phyloP scores from a whole-genome alignment of 352 stramenopile species.

The Phytopythium delawarense region DNA sequence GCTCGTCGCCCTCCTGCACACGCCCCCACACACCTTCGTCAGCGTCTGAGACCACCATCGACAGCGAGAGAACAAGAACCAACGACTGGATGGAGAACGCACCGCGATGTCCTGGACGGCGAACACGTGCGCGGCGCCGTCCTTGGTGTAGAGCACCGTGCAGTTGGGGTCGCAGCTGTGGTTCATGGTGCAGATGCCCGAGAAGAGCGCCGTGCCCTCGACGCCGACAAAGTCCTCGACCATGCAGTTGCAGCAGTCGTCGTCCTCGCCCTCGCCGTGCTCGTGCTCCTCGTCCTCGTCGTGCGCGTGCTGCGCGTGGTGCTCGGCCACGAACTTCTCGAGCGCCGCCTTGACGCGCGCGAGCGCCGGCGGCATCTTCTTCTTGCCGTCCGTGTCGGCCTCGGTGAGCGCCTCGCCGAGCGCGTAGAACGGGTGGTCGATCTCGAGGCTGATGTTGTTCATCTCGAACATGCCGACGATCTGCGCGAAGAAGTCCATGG shows the following conservation, averaged over 20 bases:
- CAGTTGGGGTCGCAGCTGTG: conserved; percentile 94
- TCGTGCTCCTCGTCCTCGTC: conserved; percentile 23
- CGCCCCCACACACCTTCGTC: conserved; percentile 3
- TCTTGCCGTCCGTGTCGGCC: conserved; percentile 51
- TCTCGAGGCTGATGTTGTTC: conserved; percentile 95
- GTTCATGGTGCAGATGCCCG: conserved; percentile 95
- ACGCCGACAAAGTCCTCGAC: conserved; percentile 91
- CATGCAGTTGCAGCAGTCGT: conserved; percentile 29
- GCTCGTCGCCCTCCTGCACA: conserved; percentile 84
- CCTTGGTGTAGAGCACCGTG: conserved; percentile 86
- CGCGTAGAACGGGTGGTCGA: conserved; percentile 79
- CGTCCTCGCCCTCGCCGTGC: conserved; percentile 37
- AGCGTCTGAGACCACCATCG: background rate
- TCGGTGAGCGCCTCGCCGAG: conserved; percentile 58
- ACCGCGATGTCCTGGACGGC: conserved; percentile 67
- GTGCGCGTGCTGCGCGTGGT: conserved; percentile 39
- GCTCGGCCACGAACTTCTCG: conserved; percentile 62
- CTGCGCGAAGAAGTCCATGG: conserved; percentile 78
- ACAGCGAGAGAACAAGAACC: background rate
- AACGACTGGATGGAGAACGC: conserved; percentile 8
- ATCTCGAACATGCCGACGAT: conserved; percentile 96
- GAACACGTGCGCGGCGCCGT: conserved; percentile 66
- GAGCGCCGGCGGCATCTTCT: conserved; percentile 59
- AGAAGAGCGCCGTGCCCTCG: conserved; percentile 93
- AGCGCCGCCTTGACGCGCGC: conserved; percentile 58